Base-by-base conservation (phyloP, 176 grass and related monocot species). In the Triticum monococcum region DNA sequence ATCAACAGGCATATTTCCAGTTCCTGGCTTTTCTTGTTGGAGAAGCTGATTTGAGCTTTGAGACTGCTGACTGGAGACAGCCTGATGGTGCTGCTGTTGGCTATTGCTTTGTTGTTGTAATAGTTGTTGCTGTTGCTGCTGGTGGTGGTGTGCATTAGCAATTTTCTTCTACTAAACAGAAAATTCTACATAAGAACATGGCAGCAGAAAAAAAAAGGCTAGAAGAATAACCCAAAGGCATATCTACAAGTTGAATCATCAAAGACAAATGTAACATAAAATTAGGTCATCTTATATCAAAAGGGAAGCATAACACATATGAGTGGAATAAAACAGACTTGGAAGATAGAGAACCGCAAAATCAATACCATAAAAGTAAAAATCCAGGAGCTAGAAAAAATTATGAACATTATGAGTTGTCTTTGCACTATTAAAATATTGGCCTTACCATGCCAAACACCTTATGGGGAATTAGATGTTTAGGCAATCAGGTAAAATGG, bases 121-220 rank as follows among this genome's bases (percentile, higher is more conserved):
- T 72, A 87, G 46, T 31, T 91, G 91, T 7, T 92, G 90, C 26
- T 89, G 87, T 2, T 88, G 86, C 46, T 87, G 87, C 14, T 91
- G 90, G 14, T 90, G 91, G 8, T 84, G 85, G 7, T 93, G 91
- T 80, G 46, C 81, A 54, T 84, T 91, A 88, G 94, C 91, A 93
- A 95, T 43, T 91, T 91, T 93, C 91, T 91, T 95, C 94, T 95
- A 91, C 91, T 91, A 89, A 68, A 91, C 84, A 91, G 87, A 93
- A 89, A 86, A 85, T 86, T 85, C 68, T 68, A 82, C 86, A 86
- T 93, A 95, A 93, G 71, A 87, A 83, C 66, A 81, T 81, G 52
- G 13, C 37, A 38, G 9, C 18, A 69, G 20, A 80, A 86, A 56
- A 79, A 79, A 81, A 59, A 50, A n/a, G 28, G 64, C 71, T 35